Evolutionary conservation across 1,139 yeast species (phyloP).

Genomic region (Nakaseomyces uthaithaninus): DNA sequence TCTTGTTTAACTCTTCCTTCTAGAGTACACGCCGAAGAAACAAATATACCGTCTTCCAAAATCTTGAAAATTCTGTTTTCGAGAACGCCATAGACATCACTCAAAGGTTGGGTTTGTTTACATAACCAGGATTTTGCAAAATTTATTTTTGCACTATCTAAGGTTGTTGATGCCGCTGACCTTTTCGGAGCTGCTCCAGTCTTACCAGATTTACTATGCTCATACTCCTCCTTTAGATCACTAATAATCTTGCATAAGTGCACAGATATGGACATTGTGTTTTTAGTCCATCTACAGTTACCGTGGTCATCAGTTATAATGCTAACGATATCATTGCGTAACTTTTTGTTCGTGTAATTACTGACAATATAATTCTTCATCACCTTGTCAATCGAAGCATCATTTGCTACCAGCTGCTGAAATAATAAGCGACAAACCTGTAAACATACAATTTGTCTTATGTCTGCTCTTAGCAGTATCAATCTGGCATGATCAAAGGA

Average conservation of each 20-base stretch:
- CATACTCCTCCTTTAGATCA: slow-evolving; percentile 25
- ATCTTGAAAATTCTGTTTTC: slow-evolving; percentile 56
- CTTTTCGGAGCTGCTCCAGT: slow-evolving; percentile 2
- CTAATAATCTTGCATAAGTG: slow-evolving; percentile 48
- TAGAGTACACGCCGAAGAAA: slow-evolving; percentile 27
- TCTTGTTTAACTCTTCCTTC: slow-evolving; percentile 32
- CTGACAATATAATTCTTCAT: slow-evolving; percentile 26
- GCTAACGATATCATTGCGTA: slow-evolving; percentile 58
- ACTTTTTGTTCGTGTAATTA: slow-evolving; percentile 26
- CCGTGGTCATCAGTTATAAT: slow-evolving; percentile 82
- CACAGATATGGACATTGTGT: slow-evolving; percentile 62
- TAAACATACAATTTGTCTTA: slow-evolving; percentile 74
- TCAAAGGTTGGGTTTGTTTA: slow-evolving; percentile 76
- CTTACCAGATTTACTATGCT: slow-evolving; percentile 8
- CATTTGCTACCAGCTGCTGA: slow-evolving; percentile 53
- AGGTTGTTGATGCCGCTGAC: slow-evolving; percentile 15
- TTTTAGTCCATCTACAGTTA: slow-evolving; percentile 83
- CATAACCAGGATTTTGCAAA: slow-evolving; percentile 75
- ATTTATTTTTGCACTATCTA: slow-evolving; percentile 37
- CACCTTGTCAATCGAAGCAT: slow-evolving; percentile 28
- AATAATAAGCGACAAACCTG: slow-evolving; percentile 66
- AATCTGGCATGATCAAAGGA: slow-evolving; percentile 84
- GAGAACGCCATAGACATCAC: slow-evolving; percentile 71
- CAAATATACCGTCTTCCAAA: slow-evolving; percentile 26
- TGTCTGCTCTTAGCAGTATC: slow-evolving; percentile 72